Evolutionary conservation across 192 early-diverging fungal species (phyloP).

Genomic region (Podila epicladia): DNA sequence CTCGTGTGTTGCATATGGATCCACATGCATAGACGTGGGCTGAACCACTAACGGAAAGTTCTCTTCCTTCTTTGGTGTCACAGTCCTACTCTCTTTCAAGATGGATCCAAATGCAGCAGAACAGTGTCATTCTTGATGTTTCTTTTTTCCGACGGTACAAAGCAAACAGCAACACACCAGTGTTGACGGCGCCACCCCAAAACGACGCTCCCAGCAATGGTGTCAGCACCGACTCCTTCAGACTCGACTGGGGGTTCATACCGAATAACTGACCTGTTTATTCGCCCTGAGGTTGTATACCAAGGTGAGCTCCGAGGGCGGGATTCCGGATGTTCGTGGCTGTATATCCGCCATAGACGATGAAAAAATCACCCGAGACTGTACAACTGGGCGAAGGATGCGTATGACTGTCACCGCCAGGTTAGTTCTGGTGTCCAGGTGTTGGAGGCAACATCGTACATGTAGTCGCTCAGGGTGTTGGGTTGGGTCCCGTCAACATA

Average conservation of each 20-base stretch:
- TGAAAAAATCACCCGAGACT: background rate
- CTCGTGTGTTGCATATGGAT: no score
- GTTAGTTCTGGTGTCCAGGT: no score
- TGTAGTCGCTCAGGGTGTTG: background rate
- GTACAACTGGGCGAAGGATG: background rate
- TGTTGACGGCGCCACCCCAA: background rate
- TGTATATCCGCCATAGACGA: background rate
- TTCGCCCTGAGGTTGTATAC: background rate
- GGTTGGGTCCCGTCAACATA: background rate
- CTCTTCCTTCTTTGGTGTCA: no score
- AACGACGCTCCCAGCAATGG: background rate
- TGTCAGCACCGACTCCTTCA: background rate
- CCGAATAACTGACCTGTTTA: background rate
- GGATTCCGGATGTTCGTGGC: background rate
- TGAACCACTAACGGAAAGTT: no score
- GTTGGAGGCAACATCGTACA: background rate
- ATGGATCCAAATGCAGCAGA: no score
- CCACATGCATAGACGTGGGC: no score
- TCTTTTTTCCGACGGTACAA: background rate
- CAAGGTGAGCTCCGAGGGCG: background rate
- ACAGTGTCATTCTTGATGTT: background rate
- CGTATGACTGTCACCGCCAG: no score
- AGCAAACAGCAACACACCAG: background rate
- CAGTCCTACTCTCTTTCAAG: no score
- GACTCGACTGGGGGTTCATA: background rate